phyloP scores from a whole-genome alignment of 257 asterid species.

The Solanum pinnatisectum region DNA sequence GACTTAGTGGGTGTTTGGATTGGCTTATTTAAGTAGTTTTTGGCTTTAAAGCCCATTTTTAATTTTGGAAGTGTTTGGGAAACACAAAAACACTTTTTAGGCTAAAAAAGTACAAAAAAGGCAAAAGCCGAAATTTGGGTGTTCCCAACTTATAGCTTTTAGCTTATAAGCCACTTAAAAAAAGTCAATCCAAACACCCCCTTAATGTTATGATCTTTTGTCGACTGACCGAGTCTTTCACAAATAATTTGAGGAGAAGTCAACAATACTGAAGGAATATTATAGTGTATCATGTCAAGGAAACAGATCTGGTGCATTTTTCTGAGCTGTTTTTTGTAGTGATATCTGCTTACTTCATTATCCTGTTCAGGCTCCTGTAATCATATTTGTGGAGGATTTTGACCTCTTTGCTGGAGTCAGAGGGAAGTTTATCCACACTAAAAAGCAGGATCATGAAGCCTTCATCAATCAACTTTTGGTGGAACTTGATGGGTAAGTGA shows the following conservation, averaged over 20 bases:
- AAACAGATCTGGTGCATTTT: neutral
- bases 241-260: neutral
- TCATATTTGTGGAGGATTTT: conserved; percentile 94
- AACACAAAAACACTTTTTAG: neutral
- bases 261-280: neutral
- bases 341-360: conserved; percentile 2
- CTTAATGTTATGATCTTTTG: neutral
- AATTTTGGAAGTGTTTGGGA: neutral
- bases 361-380: conserved; percentile 86
- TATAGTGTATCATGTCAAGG: neutral
- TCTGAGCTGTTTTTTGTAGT: conserved; percentile 9
- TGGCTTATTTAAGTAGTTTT: neutral
- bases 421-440: conserved; percentile 80
- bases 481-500: conserved; percentile 91
- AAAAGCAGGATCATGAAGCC: conserved; percentile 94
- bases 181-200: neutral
- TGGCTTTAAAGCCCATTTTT: neutral
- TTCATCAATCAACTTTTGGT: conserved; percentile 96
- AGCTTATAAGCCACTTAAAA: neutral
- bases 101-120: neutral
- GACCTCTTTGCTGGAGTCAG: conserved; percentile 99
- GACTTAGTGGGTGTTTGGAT: neutral
- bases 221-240: neutral
- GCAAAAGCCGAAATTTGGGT: neutral
- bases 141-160: neutral